A percentile compares a stretch with the other conserved stretches of the same genome.
Evolutionary conservation across 148 eudicot species (phyloP).

Genomic region (Vaccinium corymbosum): DNA sequence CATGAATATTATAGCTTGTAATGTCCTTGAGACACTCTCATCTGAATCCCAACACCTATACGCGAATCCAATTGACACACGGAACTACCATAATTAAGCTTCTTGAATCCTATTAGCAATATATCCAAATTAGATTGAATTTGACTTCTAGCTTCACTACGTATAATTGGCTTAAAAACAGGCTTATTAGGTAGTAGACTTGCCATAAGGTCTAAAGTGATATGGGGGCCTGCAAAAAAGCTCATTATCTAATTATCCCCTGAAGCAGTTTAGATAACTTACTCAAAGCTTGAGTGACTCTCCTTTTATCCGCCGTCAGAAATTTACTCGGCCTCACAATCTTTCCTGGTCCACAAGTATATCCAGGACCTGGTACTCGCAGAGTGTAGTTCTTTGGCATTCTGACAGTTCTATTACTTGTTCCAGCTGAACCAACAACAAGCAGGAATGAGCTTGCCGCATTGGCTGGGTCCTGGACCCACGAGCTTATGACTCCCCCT

Average conservation of each 20-base stretch:
- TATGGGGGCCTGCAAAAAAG: background rate
- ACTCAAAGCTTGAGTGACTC: slow-evolving; percentile 72
- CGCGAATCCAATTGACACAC: too few species aligned
- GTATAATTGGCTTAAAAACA: too few species aligned
- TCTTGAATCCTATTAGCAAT: background rate
- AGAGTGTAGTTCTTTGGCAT: slow-evolving; percentile 63
- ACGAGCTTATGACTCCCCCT: slow-evolving; percentile 62
- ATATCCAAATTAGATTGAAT: background rate
- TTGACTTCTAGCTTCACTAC: background rate
- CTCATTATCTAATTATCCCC: background rate
- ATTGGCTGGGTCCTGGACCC: slow-evolving; percentile 54
- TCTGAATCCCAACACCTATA: too few species aligned
- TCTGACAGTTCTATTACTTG: slow-evolving; percentile 48
- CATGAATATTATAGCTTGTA: background rate
- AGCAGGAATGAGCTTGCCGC: slow-evolving; percentile 63
- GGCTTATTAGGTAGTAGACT: background rate
- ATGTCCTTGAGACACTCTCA: too few species aligned
- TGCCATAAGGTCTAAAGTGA: background rate
- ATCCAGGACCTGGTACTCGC: slow-evolving; percentile 58
- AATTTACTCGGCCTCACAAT: slow-evolving; percentile 42
- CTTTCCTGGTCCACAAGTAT: slow-evolving; percentile 65
- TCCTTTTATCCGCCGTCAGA: slow-evolving; percentile 42
- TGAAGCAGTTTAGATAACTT: slow-evolving; percentile 30
- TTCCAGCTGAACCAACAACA: slow-evolving; percentile 63
- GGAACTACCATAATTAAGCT: too few species aligned